Base-by-base conservation (phyloP, 2,329 filamentous ascomycete species). In the Xylariaceae sp. region DNA sequence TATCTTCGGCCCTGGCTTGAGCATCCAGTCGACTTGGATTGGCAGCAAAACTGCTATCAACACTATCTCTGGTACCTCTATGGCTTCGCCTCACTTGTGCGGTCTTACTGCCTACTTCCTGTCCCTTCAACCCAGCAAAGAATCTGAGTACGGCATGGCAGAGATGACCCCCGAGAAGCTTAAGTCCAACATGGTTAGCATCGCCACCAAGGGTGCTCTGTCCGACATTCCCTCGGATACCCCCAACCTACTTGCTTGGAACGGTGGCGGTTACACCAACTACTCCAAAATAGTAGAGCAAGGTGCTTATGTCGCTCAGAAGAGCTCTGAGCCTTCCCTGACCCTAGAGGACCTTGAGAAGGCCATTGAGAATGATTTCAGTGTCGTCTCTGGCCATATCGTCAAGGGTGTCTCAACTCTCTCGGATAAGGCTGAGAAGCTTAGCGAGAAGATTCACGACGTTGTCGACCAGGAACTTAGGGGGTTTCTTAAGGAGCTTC, bases 21-120 rank as follows among this genome's bases (percentile, higher is more conserved):
- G 92, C 88, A 96, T 99, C 71, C 86, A 91, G 70, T 99, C 95
- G 65, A 98, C 95, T 76, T 99, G 95, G 95, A 96, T 96, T 71
- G 95, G 96, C 75, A 94, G 89, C 86, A 90, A 95, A 78, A 88
- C 94, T 72, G 94, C 95, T 72, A 87, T 92, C 82, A 99, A 99
- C 88, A 97, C 92, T 80, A 99, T 99, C 82, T 98, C 94, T 37
- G 95, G 95, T 76, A 99, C 95, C 66, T 99, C 95, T 53, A 99
- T 99, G 95, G 95, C 95, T 62, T 98, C 95, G 62, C 95, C 95
- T 69, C 95, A 99, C 78, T 90, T 99, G 74, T 89, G 88, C 74
- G 95, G 95, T 85, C 92, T 99, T 64, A 83, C 98, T 70, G 95
- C 95, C 80, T 99, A 99, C 85, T 91, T 96, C 79, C 88, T 99